Percentiles rank a stretch among this genome's conserved stretches.
phyloP scores from a whole-genome alignment of 257 asterid species.

The Solanum sejunctum region DNA sequence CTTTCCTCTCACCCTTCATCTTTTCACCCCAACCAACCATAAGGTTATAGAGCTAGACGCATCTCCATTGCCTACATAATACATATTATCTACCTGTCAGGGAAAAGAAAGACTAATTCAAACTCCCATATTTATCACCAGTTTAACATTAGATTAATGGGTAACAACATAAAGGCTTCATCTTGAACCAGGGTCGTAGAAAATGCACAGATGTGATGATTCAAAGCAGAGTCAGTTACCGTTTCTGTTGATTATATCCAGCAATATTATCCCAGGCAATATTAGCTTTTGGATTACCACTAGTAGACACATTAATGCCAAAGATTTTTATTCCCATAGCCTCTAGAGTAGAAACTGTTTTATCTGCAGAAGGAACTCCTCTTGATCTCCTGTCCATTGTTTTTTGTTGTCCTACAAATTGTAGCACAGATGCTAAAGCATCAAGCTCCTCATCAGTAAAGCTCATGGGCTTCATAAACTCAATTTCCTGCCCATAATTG shows the following conservation, averaged over 20 bases:
- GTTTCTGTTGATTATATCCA: conserved; percentile 75
- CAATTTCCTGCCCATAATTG: conserved; percentile 54
- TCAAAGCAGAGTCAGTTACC: conserved; percentile 26
- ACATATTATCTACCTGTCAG: background rate
- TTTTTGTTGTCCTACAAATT: conserved; percentile 54
- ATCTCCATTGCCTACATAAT: background rate
- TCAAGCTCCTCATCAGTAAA: conserved; percentile 79
- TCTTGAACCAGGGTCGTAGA: background rate
- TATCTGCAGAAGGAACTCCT: conserved; percentile 34
- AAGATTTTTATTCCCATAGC: conserved; percentile 79
- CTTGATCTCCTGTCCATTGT: conserved; percentile 23
- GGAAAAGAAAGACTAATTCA: background rate
- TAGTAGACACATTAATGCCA: conserved; percentile 45
- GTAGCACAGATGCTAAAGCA: conserved; percentile 57
- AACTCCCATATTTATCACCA: background rate
- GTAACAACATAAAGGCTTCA: background rate
- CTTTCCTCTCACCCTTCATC: background rate
- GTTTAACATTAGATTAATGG: background rate
- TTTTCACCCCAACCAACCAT: background rate
- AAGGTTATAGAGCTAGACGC: background rate
- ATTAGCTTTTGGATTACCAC: conserved; percentile 29
- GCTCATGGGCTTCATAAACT: conserved; percentile 75
- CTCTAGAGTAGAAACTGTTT: conserved; percentile 56
- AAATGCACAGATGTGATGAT: background rate
- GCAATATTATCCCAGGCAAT: conserved; percentile 94